phyloP scores from a whole-genome alignment of 2,329 filamentous ascomycete genomes.

The Hypoxylon sp. region DNA sequence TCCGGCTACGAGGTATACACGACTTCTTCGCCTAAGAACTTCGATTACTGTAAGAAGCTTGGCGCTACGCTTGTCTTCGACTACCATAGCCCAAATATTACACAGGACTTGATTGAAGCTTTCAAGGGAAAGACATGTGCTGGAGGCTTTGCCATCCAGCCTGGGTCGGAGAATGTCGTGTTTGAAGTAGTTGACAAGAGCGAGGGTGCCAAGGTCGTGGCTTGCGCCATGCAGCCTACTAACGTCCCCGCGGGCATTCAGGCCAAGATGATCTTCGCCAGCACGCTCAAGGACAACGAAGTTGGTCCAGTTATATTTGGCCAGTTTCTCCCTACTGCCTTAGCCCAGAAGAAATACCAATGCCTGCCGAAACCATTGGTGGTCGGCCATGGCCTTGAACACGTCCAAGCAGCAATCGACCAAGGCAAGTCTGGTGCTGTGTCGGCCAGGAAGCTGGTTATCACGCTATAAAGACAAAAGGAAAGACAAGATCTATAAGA shows the following conservation, averaged over 20 bases:
- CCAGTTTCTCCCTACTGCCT: conserved; percentile 49
- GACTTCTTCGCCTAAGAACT: conserved; percentile 60
- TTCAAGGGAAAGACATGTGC: conserved; percentile 43
- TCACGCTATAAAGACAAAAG: conserved; percentile 42
- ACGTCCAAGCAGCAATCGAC: conserved; percentile 53
- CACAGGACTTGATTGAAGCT: conserved; percentile 51
- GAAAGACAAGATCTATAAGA: not conserved
- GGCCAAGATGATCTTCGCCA: conserved; percentile 46
- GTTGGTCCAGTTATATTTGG: conserved; percentile 48
- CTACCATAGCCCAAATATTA: conserved; percentile 55
- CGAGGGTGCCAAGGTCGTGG: conserved; percentile 44
- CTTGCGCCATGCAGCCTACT: conserved; percentile 37
- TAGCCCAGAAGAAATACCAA: conserved; percentile 48
- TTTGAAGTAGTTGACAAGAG: conserved; percentile 43
- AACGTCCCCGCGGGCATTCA: conserved; percentile 27
- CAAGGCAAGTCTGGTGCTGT: conserved; percentile 50
- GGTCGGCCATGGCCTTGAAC: conserved; percentile 52
- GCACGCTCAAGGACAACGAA: conserved; percentile 46
- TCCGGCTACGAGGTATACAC: conserved; percentile 62
- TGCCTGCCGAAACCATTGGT: conserved; percentile 50
- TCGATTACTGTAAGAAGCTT: conserved; percentile 57
- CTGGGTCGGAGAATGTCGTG: conserved; percentile 33
- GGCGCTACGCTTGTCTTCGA: conserved; percentile 62
- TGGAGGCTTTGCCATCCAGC: conserved; percentile 44
- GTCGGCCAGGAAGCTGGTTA: conserved; percentile 59